Percentiles rank a stretch among this genome's conserved stretches.
Evolutionary conservation across 140 eudicot species (phyloP).

Genomic region (Erigeron philadelphicus): DNA sequence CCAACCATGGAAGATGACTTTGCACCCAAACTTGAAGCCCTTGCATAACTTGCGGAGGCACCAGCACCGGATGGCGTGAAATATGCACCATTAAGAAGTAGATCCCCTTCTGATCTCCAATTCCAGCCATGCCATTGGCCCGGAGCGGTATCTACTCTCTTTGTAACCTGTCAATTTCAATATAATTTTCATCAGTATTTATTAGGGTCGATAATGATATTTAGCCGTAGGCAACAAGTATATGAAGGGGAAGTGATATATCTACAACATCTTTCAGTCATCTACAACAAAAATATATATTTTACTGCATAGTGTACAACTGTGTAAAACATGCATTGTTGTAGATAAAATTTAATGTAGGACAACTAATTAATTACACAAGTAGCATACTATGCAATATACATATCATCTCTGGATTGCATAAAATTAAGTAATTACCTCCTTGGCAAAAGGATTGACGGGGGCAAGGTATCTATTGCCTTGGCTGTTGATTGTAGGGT

Average conservation of each 20-base stretch:
- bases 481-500: constrained; percentile 76
- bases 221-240: too few relatives aligned
- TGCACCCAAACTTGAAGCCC: constrained; percentile 85
- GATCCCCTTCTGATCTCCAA: constrained; percentile 87
- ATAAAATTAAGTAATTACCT: too few relatives aligned
- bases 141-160: constrained; percentile 63
- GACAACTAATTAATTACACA: too few relatives aligned
- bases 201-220: too few relatives aligned
- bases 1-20: constrained; percentile 79
- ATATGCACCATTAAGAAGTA: constrained; percentile 73
- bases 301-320: too few relatives aligned
- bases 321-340: too few relatives aligned
- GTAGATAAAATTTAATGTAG: too few relatives aligned
- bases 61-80: constrained; percentile 80
- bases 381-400: too few relatives aligned
- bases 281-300: too few relatives aligned
- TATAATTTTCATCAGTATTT: constrained; percentile 18
- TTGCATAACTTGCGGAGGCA: constrained; percentile 71
- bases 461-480: constrained; percentile 78
- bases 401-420: too few relatives aligned
- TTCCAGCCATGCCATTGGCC: constrained; percentile 70
- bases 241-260: too few relatives aligned
- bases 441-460: constrained; percentile 59
- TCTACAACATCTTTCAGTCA: too few relatives aligned
- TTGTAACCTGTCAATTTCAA: constrained; percentile 52